Conservation (phyloP, 176 grass and related monocot species). For the Ananas comosus region DNA sequence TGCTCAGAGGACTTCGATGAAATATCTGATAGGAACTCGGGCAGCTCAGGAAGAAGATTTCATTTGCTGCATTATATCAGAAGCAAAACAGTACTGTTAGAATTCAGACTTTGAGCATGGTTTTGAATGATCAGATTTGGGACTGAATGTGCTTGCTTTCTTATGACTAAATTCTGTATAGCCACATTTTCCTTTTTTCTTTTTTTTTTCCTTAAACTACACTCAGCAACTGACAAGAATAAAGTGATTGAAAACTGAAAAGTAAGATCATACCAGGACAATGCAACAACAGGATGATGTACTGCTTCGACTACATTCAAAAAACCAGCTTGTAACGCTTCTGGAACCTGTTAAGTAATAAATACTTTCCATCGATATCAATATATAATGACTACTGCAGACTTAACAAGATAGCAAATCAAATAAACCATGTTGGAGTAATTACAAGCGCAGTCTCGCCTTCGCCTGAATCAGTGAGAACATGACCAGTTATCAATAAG, state of each 20-base stretch:
- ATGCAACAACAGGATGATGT: conserved; percentile 76
- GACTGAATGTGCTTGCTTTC: too few species aligned
- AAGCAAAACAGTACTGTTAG: too few species aligned
- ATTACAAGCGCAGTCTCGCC: conserved; percentile 94
- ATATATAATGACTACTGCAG: too few species aligned
- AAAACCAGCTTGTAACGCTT: conserved; percentile 74
- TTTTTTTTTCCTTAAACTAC: not conserved
- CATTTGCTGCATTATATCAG: too few species aligned
- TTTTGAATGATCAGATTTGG: too few species aligned
- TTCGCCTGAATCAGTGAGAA: conserved; percentile 95
- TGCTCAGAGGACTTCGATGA: too few species aligned
- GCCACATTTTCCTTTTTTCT: not conserved
- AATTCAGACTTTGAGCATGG: too few species aligned
- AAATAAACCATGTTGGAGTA: not conserved
- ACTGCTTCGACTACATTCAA: conserved; percentile 46
- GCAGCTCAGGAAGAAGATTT: too few species aligned
- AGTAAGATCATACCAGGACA: conserved; percentile 68
- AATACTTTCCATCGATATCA: not conserved
- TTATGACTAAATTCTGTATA: not conserved
- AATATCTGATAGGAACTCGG: too few species aligned
- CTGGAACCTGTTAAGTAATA: conserved; percentile 65
- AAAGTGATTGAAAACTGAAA: not conserved
- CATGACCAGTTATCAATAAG: conserved; percentile 84
- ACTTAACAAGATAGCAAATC: not conserved
- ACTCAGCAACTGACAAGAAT: not conserved